Conservation (phyloP, 2,329 filamentous ascomycete species). For the Seiridium cupressi region DNA sequence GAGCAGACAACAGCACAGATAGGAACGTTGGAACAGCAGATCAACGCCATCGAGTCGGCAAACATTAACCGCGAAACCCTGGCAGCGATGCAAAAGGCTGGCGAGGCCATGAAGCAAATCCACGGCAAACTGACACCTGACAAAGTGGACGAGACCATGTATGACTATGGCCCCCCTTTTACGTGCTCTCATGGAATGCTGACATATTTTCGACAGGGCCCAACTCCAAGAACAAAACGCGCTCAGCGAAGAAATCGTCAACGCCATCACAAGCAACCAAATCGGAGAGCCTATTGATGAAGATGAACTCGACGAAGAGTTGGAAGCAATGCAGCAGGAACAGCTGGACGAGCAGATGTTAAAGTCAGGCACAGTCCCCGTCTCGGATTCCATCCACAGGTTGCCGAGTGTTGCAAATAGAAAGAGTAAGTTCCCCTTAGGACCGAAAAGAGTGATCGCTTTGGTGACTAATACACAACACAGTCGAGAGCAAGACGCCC, state of each 20-base stretch:
- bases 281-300: slow-evolving; percentile 76
- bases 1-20: slow-evolving; percentile 91
- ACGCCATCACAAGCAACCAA: slow-evolving; percentile 73
- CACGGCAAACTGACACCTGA: slow-evolving; percentile 88
- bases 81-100: slow-evolving; percentile 88
- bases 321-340: slow-evolving; percentile 87
- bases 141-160: slow-evolving; percentile 95
- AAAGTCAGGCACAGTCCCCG: slow-evolving; percentile 80
- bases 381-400: slow-evolving; percentile 72
- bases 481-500: slow-evolving; percentile 50
- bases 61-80: slow-evolving; percentile 99
- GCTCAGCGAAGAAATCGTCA: slow-evolving; percentile 89
- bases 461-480: neutral
- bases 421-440: slow-evolving; percentile 63
- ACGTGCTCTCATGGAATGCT: slow-evolving; percentile 2
- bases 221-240: slow-evolving; percentile 87
- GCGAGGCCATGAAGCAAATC: slow-evolving; percentile 88
- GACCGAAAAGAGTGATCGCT: neutral
- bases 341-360: slow-evolving; percentile 92
- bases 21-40: slow-evolving; percentile 88
- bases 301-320: slow-evolving; percentile 78
- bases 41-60: slow-evolving; percentile 94
- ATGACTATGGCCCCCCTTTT: slow-evolving; percentile 37
- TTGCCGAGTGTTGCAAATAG: slow-evolving; percentile 73
- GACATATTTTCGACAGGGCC: slow-evolving; percentile 59